Conservation (phyloP, 2,329 filamentous ascomycete genomes). For the Fusarium sp. region DNA sequence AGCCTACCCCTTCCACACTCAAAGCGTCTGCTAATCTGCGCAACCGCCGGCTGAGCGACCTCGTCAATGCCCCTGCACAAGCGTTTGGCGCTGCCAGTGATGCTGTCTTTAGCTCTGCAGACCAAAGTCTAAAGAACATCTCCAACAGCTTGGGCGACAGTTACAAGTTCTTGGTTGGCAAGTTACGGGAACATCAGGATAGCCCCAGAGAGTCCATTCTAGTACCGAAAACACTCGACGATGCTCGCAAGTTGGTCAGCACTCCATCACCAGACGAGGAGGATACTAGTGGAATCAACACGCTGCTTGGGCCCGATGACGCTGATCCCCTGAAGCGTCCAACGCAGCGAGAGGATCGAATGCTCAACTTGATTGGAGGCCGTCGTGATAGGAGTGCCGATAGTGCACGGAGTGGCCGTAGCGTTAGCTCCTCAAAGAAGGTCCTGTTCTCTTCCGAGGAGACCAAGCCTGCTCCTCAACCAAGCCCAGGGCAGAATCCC, state of each 20-base stretch:
- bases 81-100: constrained; percentile 86
- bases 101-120: constrained; percentile 86
- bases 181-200: constrained; percentile 78
- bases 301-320: constrained; percentile 59
- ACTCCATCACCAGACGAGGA: constrained; percentile 75
- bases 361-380: constrained; percentile 79
- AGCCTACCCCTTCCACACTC: constrained; percentile 55
- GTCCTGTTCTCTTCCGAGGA: constrained; percentile 62
- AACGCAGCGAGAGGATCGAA: constrained; percentile 67
- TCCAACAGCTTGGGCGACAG: constrained; percentile 90
- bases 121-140: constrained; percentile 92
- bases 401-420: constrained; percentile 74
- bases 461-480: constrained; percentile 33
- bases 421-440: constrained; percentile 70
- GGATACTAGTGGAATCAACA: constrained; percentile 69
- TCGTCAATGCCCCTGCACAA: constrained; percentile 86
- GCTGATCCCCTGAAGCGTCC: constrained; percentile 46
- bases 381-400: constrained; percentile 83
- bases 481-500: constrained; percentile 53
- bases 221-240: constrained; percentile 90
- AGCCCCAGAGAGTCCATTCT: constrained; percentile 60
- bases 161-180: constrained; percentile 92
- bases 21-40: constrained; percentile 65
- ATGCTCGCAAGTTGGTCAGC: constrained; percentile 88
- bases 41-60: constrained; percentile 83